Conservation (phyloP, 805 yeast species). For the Kuraishia hungarica region DNA sequence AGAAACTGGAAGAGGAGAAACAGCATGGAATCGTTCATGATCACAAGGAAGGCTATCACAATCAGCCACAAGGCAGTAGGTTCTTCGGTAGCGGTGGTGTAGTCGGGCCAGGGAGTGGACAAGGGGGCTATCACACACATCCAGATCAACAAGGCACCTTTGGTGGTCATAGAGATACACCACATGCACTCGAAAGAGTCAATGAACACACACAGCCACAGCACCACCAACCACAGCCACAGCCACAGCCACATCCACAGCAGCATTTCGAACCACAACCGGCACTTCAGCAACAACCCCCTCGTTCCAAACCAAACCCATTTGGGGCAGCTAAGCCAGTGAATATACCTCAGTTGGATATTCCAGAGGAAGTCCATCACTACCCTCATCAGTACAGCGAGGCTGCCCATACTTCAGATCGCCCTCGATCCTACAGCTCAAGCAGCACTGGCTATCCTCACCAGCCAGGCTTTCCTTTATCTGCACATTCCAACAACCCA, state of each 20-base stretch:
- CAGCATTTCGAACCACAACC: background rate
- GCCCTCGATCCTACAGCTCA: background rate
- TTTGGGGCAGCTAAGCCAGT: conserved; percentile 80
- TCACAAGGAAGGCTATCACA: conserved; percentile 2
- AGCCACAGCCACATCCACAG: background rate
- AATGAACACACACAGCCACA: background rate
- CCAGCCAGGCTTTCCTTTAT: too few relatives aligned
- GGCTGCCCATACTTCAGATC: too few relatives aligned
- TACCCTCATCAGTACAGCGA: conserved; percentile 1
- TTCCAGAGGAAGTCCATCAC: conserved; percentile 27
- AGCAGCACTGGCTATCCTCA: background rate
- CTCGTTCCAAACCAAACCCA: conserved; percentile 47
- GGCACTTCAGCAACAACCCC: background rate
- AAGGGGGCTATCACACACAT: background rate
- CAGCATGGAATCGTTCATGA: background rate
- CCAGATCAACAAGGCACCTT: background rate
- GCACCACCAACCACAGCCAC: too few relatives aligned
- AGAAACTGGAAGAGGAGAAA: conserved; percentile 7
- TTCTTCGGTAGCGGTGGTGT: background rate
- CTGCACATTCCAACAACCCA: too few relatives aligned
- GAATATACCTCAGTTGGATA: conserved; percentile 6
- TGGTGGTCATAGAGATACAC: background rate
- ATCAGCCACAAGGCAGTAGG: background rate
- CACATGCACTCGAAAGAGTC: background rate
- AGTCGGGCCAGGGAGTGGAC: background rate